phyloP scores from a whole-genome alignment of 371 early-diverging fungal species.

The Spraguea lophii region DNA sequence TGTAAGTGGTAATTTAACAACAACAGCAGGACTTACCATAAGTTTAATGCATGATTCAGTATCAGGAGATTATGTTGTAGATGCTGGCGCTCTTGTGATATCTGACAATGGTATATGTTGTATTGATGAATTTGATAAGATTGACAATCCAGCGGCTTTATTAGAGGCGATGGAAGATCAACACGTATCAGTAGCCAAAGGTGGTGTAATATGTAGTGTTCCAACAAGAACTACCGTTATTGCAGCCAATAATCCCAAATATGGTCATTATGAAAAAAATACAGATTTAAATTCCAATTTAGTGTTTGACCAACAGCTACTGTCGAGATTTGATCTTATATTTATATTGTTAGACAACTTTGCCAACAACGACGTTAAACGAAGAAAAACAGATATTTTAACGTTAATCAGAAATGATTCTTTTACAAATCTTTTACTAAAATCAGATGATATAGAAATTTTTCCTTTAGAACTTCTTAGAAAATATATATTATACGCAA shows the following conservation, averaged over 20 bases:
- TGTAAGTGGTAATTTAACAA: conserved; percentile 51
- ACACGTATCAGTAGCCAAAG: conserved; percentile 40
- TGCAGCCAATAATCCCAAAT: conserved; percentile 43
- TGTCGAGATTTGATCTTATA: conserved; percentile 42
- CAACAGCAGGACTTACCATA: conserved; percentile 58
- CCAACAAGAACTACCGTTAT: conserved; percentile 36
- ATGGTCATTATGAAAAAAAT: conserved; percentile 29
- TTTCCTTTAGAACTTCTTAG: conserved; percentile 7
- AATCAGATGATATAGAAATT: conserved; percentile 1
- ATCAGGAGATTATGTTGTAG: conserved; percentile 56
- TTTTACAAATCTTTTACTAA: neutral
- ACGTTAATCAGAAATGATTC: neutral
- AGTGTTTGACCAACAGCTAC: conserved; percentile 25
- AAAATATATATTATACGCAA: conserved; percentile 41
- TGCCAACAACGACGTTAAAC: neutral
- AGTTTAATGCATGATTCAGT: conserved; percentile 54
- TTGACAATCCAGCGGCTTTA: conserved; percentile 41
- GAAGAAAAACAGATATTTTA: neutral
- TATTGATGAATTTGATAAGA: conserved; percentile 53
- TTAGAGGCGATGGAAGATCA: conserved; percentile 45
- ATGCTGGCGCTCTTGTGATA: conserved; percentile 52
- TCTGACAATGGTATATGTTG: conserved; percentile 52
- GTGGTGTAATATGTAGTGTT: conserved; percentile 41
- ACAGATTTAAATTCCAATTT: conserved; percentile 35
- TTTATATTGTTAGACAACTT: conserved; percentile 35